phyloP scores from a whole-genome alignment of 306 rosid species.

The Senna siamea region DNA sequence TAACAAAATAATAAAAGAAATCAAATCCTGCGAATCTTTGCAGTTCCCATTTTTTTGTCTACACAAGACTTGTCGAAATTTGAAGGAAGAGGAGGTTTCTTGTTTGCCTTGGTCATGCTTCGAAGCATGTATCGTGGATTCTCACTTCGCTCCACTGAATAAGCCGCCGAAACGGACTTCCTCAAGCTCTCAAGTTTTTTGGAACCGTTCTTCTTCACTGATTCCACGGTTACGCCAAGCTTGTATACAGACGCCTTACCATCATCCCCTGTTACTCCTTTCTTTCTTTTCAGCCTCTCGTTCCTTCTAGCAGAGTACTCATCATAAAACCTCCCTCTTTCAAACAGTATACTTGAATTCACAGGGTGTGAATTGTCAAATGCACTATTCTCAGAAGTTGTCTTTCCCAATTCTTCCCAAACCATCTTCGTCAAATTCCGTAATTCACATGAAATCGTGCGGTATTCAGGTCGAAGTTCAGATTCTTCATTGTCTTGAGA shows the following conservation, averaged over 20 bases:
- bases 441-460: constrained; percentile 69
- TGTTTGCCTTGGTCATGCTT: constrained; percentile 81
- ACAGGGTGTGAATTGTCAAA: constrained; percentile 13
- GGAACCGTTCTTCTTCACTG: constrained; percentile 59
- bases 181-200: constrained; percentile 66
- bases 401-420: constrained; percentile 50
- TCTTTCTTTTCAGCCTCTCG: constrained; percentile 82
- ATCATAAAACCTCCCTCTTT: constrained; percentile 81
- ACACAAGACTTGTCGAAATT: constrained; percentile 48
- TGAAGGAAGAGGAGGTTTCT: constrained; percentile 72
- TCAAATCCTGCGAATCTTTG: constrained; percentile 52
- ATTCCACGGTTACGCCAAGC: constrained; percentile 79
- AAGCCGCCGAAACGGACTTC: constrained; percentile 76
- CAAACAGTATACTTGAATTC: constrained; percentile 47
- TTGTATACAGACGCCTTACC: constrained; percentile 34
- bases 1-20: neutral
- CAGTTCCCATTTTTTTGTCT: constrained; percentile 45
- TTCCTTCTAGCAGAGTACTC: constrained; percentile 86
- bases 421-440: constrained; percentile 66
- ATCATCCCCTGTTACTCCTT: constrained; percentile 40
- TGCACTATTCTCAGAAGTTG: constrained; percentile 21
- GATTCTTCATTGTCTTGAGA: constrained; percentile 42
- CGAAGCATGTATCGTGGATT: constrained; percentile 87
- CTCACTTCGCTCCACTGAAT: constrained; percentile 51
- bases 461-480: constrained; percentile 77